Evolutionary conservation across 2,329 filamentous ascomycete genomes (phyloP), one percentile per base, ranked within the genome.

Genomic region (Claviceps pazoutovae): DNA sequence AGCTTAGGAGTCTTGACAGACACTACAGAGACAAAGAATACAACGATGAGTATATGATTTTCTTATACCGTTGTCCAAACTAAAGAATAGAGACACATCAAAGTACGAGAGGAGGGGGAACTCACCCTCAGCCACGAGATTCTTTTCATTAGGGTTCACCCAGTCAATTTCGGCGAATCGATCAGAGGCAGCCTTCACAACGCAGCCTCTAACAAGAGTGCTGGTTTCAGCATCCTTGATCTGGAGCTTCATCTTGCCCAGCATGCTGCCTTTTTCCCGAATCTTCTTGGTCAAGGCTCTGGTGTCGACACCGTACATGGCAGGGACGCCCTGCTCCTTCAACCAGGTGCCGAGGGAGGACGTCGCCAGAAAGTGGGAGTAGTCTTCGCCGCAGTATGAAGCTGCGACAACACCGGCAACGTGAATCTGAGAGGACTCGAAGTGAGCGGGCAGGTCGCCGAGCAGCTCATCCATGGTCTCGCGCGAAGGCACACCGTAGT

Each of bases 241-340:
- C 68, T 89, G 79, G 53, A 90, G 78, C 57, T 93, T 76, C 77
- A 98, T 80, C 59, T 88, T 86, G 55, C 91, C 93, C 49, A 97
- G 82, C 88, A 97, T 95, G 74, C 89, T 95, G 64, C 93, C 93
- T 69, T 95, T 83, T 62, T 95, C 79, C 60, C 93, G 81, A 60
- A 98, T 95, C 65, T 84, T 85, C 78, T 97, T 96, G 49, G 93
- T 98, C 66, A 98, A 73, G 52, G 87, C 84, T 66, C 93, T 79
- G 45, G 93, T 98, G 71, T 98, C 93, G 55, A 98, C 84, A 53
- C 89, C 93, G 64, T 93, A 93, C 68, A 98, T 89, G 62, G 90
- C 93, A 42, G 93, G 93, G 51, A 98, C 78, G 54, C 83, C 87
- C 70, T 97, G 87, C 71, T 97, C 89, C 74, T 96, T 95, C 62